Base-by-base conservation (phyloP, 2,329 filamentous ascomycete genomes). In the Fusarium mexicanum region DNA sequence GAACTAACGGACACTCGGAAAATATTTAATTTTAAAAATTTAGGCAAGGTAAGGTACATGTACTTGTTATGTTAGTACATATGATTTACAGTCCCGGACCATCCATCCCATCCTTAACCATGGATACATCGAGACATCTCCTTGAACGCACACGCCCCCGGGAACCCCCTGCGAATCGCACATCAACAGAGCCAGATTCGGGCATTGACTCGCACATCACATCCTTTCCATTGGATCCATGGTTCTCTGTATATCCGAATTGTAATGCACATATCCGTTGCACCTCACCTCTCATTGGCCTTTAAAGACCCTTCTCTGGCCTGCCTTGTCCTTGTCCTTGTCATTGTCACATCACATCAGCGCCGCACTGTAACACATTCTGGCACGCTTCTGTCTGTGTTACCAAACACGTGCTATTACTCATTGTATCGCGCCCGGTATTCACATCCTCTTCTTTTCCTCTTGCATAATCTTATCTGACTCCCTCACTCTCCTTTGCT, bases 161-260 rank as follows among this genome's bases (percentile, higher is more conserved):
- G 50, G 65, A 69, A 53, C 41, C 66, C 67, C 67, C 59, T 69
- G 67, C 65, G 47, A 70, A 48, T 48, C 44, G 51, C 35, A 63
- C 47, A 54, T 63, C 38, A 29, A 69, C 44, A 37, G 26, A 57
- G n/a, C 50, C 65, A 69, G 40, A 69, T 69, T 37, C 55, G 59
- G 65, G 40, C 29, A 65, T 40, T 69, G 24, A 24, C n/a, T 57
- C 37, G 65, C 37, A 26, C 50, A 58, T 44, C 46, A 37, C 46
- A 46, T 59, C 50, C 47, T 69, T 69, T 58, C 41, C 59, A 70
- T 70, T 70, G 67, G 67, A 29, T 70, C 41, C 37, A 38, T 26
- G 61, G 18, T 63, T 60, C 26, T 37, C 20, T 35, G 41, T 59
- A 59, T 59, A 59, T 59, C 55, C 41, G 41, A 59, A 37, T 46